Conservation (phyloP, 2,329 filamentous ascomycete species). For the Fusarium dimerum region DNA sequence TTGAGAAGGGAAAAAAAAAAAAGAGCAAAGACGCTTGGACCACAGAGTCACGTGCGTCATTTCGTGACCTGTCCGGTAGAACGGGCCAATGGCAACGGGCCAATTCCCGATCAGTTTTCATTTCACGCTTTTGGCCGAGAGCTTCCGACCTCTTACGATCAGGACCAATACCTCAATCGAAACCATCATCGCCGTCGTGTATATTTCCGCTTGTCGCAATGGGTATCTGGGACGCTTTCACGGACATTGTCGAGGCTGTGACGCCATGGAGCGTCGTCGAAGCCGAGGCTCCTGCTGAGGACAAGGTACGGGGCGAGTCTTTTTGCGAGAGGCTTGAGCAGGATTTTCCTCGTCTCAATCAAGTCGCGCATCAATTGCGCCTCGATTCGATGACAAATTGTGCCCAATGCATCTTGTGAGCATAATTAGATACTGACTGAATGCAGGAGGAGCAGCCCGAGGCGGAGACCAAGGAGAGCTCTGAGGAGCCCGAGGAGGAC, state of each 20-base stretch:
- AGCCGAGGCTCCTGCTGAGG: constrained; percentile 68
- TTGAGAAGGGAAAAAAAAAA: too few species aligned
- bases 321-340: constrained; percentile 11
- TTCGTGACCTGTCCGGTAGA: constrained; percentile 17
- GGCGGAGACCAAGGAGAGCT: constrained; percentile 53
- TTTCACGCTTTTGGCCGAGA: constrained; percentile 42
- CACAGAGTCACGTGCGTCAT: constrained; percentile 25
- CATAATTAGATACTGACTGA: constrained; percentile 16
- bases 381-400: constrained; percentile 2
- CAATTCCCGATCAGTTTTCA: constrained; percentile 53
- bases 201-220: constrained; percentile 49
- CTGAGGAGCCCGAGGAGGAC: constrained; percentile 35
- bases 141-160: constrained; percentile 43
- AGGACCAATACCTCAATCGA: constrained; percentile 36
- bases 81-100: constrained; percentile 47
- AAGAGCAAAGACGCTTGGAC: constrained; percentile 9
- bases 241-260: constrained; percentile 65
- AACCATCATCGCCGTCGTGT: constrained; percentile 45
- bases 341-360: constrained; percentile 16
- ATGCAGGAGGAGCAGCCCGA: constrained; percentile 44
- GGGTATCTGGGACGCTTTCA: constrained; percentile 67
- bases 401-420: background rate
- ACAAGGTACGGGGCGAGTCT: constrained; percentile 48
- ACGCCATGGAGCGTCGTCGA: constrained; percentile 66
- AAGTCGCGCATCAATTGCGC: constrained; percentile 16